A percentile compares a stretch with the other conserved stretches of the same genome.
Evolutionary conservation across 805 yeast species (phyloP).

Genomic region (Saccharomycopsis lassenensis): DNA sequence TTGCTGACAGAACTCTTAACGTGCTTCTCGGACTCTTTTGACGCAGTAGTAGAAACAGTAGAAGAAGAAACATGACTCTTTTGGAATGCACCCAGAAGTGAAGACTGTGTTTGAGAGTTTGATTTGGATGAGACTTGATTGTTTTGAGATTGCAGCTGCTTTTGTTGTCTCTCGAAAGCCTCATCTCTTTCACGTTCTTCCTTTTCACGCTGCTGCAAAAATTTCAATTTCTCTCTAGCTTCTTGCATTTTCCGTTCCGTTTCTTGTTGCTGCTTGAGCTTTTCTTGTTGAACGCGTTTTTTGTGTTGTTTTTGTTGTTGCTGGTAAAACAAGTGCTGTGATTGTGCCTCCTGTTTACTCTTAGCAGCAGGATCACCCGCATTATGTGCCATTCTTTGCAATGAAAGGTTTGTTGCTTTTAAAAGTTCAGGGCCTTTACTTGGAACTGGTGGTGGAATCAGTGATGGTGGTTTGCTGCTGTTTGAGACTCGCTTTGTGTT

Average conservation of each 20-base stretch:
- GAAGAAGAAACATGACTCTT: no score
- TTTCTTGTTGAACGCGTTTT: constrained; percentile 10
- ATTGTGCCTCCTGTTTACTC: constrained; percentile 8
- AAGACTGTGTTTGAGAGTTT: no score
- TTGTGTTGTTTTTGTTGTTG: constrained; percentile 19
- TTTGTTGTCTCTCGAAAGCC: not conserved
- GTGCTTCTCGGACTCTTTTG: no score
- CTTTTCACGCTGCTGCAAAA: constrained; percentile 14
- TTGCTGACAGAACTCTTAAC: no score
- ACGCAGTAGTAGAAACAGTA: no score
- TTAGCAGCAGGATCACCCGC: constrained; percentile 1
- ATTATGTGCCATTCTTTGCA: constrained; percentile 16
- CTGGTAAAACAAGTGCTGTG: constrained; percentile 14
- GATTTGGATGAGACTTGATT: no score
- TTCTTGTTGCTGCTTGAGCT: constrained; percentile 4
- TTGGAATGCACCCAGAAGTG: no score
- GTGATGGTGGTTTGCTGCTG: no score
- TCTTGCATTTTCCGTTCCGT: constrained; percentile 13
- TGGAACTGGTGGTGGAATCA: constrained; percentile 17
- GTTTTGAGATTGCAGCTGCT: no score
- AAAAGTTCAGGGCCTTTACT: constrained; percentile 15
- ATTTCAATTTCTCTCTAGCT: constrained; percentile 12
- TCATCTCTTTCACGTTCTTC: constrained; percentile 9
- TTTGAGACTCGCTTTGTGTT: no score
- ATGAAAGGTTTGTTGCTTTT: constrained; percentile 14